These are phyloP conservation scores for Aspergillus jensenii DNA, from an alignment of 2,329 filamentous ascomycete genomes.

Conservation along the genomic window DNA sequence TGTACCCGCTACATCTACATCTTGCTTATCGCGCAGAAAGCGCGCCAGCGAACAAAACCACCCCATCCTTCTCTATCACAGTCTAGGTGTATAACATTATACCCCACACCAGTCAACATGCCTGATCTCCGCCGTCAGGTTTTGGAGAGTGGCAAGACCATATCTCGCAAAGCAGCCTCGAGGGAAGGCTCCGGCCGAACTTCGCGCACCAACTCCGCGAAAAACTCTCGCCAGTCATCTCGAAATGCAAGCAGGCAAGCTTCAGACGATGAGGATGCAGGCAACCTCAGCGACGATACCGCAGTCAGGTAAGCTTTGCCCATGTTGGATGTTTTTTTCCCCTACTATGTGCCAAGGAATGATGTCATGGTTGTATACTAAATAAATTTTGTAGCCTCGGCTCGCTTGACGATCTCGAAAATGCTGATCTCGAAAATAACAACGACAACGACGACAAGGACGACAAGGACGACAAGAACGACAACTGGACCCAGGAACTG, in stretches of 20 bases:
- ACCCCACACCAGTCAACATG: constrained; percentile 31
- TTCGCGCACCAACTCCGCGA: constrained; percentile 54
- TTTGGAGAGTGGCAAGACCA: constrained; percentile 64
- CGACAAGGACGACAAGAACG: constrained; percentile 24
- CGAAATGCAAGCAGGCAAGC: constrained; percentile 54
- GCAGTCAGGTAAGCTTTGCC: constrained; percentile 52
- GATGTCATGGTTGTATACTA: constrained; percentile 30
- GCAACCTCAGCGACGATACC: constrained; percentile 58
- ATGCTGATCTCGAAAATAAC: too few relatives aligned
- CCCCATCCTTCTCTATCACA: neutral
- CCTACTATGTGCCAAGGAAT: constrained; percentile 25
- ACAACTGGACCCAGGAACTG: constrained; percentile 63
- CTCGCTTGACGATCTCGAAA: constrained; percentile 61
- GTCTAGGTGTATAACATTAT: neutral
- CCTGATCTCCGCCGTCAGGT: constrained; percentile 56
- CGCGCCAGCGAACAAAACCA: neutral
- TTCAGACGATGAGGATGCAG: constrained; percentile 60
- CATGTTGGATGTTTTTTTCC: constrained; percentile 11
- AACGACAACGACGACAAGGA: too few relatives aligned
- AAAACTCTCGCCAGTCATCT: constrained; percentile 54
- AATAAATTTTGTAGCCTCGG: constrained; percentile 49
- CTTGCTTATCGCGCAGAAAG: neutral
- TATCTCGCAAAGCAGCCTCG: constrained; percentile 62
- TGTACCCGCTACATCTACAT: neutral
- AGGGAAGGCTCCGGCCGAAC: constrained; percentile 53